phyloP scores from a whole-genome alignment of 2,329 filamentous ascomycete species.

The Epichloe elymi region DNA sequence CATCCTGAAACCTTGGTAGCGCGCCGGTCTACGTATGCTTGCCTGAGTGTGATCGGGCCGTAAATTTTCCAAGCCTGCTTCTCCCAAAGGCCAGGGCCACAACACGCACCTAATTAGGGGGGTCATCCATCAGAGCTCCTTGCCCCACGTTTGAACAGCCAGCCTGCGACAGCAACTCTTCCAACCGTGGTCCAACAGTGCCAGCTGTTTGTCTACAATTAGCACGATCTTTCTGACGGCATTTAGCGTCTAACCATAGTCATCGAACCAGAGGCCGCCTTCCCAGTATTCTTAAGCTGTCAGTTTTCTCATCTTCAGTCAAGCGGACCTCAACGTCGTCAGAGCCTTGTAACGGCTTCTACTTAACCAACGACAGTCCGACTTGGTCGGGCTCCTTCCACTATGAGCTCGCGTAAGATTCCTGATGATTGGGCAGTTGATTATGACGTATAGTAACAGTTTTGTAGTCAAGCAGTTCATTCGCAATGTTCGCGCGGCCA shows the following conservation, averaged over 20 bases:
- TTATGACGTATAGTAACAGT: constrained; percentile 3
- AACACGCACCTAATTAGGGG: background rate
- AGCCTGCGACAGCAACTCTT: background rate
- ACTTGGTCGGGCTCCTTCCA: constrained; percentile 6
- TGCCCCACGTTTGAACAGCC: background rate
- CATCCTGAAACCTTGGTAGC: no score
- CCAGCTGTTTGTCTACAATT: background rate
- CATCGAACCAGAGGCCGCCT: background rate
- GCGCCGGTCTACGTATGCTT: no score
- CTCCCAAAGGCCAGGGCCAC: background rate
- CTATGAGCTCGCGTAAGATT: constrained; percentile 28
- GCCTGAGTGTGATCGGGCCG: background rate
- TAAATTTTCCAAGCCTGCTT: background rate
- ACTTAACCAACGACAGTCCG: background rate
- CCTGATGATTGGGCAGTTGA: constrained; percentile 3
- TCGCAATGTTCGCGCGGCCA: constrained; percentile 93
- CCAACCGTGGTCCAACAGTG: background rate
- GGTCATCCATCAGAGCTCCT: background rate
- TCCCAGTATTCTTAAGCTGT: background rate
- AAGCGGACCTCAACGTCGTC: background rate
- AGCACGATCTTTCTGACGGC: background rate
- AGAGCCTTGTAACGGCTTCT: background rate
- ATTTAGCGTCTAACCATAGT: background rate
- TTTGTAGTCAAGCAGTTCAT: constrained; percentile 94
- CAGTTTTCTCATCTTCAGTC: background rate